Evolutionary conservation across 805 yeast species (phyloP), one percentile per base, ranked within the genome.

Genomic region (Lipomyces starkeyi): DNA sequence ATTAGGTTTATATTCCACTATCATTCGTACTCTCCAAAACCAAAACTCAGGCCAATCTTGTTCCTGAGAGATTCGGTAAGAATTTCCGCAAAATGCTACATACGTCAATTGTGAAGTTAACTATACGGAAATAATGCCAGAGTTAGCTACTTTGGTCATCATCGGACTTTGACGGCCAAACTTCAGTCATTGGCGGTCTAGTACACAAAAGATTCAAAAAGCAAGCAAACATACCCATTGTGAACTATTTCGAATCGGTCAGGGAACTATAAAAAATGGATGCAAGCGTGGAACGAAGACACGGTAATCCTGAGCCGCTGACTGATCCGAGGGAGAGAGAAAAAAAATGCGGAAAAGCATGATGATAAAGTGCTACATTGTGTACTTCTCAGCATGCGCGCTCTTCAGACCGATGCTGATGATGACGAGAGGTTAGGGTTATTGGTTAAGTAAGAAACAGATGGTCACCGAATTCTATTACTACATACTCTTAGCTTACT

Each of bases 181-280:
- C 8, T 4, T 43, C 49, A 37, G 17, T 37, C 6, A 11, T 43
- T 43, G 49, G 9, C 49, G 49, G 22, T 25, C 22, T 7, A 43
- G 22, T 37, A 43, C 22, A 43, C 25, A 2, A 43, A 43, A 7
- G 2, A 17, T 17, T 43, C 20, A 17, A 43, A n/a, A 14, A 49
- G 32, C 1, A 27, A 59, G 27, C 17, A 52, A 60, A 73, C 78
- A 53, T 74, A 75, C 78, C 78, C 78, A 76, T 76, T 70, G 69
- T 75, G 73, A 72, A 73, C 63, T 60, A 66, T 62, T 56, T 66
- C 70, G 20, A 34, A 58, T 53, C 58, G 61, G 43, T 56, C 70
- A 17, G 29, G 64, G 14, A 53, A 13, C 34, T 34, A 58, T 29
- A 64, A 60, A 59, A 62, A 54, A 52, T n/a, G 55, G 53, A 58